A percentile compares a stretch with the other conserved stretches of the same genome.
Evolutionary conservation across 192 early-diverging fungal species (phyloP).

Genomic region (Backusella circina): DNA sequence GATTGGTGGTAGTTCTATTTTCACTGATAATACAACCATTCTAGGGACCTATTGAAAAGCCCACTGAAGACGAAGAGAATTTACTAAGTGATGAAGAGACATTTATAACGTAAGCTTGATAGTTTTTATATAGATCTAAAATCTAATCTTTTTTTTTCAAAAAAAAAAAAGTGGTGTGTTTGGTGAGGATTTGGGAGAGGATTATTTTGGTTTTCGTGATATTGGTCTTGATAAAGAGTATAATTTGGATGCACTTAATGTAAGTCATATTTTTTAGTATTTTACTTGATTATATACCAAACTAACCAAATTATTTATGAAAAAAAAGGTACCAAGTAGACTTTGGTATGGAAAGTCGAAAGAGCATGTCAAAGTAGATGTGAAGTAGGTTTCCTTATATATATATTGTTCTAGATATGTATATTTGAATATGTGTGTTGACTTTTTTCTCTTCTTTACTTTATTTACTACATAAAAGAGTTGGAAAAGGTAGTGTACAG

Average conservation of each 20-base stretch:
- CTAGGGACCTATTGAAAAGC: not conserved
- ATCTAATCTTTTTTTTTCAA: not conserved
- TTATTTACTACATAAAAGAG: not conserved
- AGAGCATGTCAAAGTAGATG: not conserved
- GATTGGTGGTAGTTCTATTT: not conserved
- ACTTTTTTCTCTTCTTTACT: not conserved
- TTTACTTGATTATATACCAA: not conserved
- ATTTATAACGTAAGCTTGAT: conserved; percentile 9
- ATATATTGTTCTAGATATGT: not conserved
- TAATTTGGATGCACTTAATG: conserved; percentile 43
- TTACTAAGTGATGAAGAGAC: conserved; percentile 19
- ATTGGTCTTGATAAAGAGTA: conserved; percentile 75
- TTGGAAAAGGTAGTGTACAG: not conserved
- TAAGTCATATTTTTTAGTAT: not conserved
- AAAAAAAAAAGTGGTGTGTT: conserved; percentile 42
- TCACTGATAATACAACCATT: not conserved
- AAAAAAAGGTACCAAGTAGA: conserved; percentile 36
- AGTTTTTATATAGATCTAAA: not conserved
- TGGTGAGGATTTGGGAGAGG: conserved; percentile 63
- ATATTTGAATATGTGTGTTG: not conserved
- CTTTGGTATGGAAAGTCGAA: conserved; percentile 38
- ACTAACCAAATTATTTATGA: not conserved
- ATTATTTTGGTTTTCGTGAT: conserved; percentile 89
- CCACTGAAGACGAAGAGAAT: not conserved
- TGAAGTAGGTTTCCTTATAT: not conserved